Evolutionary conservation across 2,329 filamentous ascomycete genomes (phyloP).

Genomic region (Neonectria coccinea): DNA sequence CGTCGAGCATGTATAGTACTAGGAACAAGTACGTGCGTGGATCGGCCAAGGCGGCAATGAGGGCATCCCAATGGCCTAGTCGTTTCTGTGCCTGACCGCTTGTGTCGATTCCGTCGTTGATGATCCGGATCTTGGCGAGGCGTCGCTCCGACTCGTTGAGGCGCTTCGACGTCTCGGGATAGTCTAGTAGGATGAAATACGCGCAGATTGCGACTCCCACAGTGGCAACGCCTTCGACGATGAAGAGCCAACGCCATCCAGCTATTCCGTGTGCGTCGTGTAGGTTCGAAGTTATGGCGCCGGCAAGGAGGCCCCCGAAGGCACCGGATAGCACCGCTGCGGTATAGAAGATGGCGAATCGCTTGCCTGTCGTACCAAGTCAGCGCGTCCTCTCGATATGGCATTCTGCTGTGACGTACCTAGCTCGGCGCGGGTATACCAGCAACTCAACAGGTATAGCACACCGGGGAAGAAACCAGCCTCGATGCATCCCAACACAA

Average conservation of each 20-base stretch:
- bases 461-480: constrained; percentile 65
- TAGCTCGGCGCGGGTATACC: constrained; percentile 59
- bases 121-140: constrained; percentile 25
- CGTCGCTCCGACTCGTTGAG: constrained; percentile 21
- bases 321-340: constrained; percentile 30
- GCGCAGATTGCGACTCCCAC: constrained; percentile 18
- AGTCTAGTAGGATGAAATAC: constrained; percentile 32
- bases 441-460: constrained; percentile 64
- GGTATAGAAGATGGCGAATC: constrained; percentile 35
- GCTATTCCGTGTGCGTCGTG: constrained; percentile 26
- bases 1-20: constrained; percentile 60
- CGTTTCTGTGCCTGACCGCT: not conserved
- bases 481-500: constrained; percentile 63
- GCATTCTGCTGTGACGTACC: constrained; percentile 9
- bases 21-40: constrained; percentile 58
- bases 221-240: constrained; percentile 29
- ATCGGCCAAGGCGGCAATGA: constrained; percentile 23
- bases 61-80: constrained; percentile 26
- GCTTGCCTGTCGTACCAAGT: constrained; percentile 20
- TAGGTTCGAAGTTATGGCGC: constrained; percentile 29
- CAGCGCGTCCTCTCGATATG: not conserved
- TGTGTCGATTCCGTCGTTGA: constrained; percentile 19
- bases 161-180: constrained; percentile 19
- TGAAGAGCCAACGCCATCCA: constrained; percentile 34
- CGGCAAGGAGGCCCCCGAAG: constrained; percentile 32